Percentiles rank a stretch among this genome's conserved stretches.
Conservation (phyloP, 1,284 basidiomycete species). For the Ustilago crameri region DNA sequence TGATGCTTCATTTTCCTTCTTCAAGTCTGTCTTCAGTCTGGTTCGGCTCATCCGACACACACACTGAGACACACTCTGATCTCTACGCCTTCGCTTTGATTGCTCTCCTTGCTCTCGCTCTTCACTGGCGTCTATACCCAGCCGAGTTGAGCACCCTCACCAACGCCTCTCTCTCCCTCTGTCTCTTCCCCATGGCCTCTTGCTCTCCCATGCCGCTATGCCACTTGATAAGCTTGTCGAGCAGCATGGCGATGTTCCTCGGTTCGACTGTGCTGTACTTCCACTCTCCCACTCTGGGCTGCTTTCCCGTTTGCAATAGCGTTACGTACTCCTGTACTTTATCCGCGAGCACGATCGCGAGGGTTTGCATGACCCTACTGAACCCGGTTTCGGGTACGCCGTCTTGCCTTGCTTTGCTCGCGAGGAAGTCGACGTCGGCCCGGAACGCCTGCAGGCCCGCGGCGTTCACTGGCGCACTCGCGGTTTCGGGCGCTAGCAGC, state of each 20-base stretch:
- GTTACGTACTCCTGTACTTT: conserved; percentile 80
- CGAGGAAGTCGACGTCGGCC: conserved; percentile 50
- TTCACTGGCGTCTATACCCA: background rate
- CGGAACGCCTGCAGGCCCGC: conserved; percentile 22
- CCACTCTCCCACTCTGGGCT: background rate
- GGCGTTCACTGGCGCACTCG: conserved; percentile 10
- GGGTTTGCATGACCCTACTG: conserved; percentile 73
- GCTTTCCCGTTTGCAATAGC: conserved; percentile 15
- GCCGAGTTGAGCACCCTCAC: conserved; percentile 1
- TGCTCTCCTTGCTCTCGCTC: too few species aligned
- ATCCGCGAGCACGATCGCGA: conserved; percentile 81
- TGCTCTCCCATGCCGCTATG: background rate
- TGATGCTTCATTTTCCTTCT: background rate
- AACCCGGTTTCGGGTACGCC: conserved; percentile 7
- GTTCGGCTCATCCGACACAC: too few species aligned
- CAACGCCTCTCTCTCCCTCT: conserved; percentile 10
- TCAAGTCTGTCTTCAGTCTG: background rate
- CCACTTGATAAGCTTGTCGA: conserved; percentile 35
- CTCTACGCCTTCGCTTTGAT: too few species aligned
- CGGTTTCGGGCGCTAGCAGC: conserved; percentile 35
- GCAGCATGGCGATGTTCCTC: conserved; percentile 21
- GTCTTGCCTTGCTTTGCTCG: conserved; percentile 35
- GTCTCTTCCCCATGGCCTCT: conserved; percentile 22
- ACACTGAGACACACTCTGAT: too few species aligned
- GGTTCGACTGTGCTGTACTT: conserved; percentile 20